A percentile compares a stretch with the other conserved stretches of the same genome.
phyloP scores from a whole-genome alignment of 306 rosid genomes.

The Prunus persica region DNA sequence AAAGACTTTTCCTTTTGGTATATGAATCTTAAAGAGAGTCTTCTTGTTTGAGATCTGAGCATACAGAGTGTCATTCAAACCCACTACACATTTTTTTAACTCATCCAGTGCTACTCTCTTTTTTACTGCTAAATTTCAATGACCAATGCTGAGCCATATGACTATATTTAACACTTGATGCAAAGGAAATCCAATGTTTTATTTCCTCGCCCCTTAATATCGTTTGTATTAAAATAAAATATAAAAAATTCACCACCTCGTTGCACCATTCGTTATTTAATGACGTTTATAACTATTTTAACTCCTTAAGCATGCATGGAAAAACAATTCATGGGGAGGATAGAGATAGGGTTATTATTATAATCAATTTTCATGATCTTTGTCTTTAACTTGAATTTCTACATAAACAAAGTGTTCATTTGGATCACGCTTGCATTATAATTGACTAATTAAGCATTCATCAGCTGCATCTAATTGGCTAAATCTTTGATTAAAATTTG shows the following conservation, averaged over 20 bases:
- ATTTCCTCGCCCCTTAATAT: too few species aligned
- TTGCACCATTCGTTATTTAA: not conserved
- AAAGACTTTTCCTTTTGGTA: constrained; percentile 40
- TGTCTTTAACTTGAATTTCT: not conserved
- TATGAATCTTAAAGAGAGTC: constrained; percentile 40
- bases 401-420: not conserved
- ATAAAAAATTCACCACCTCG: not conserved
- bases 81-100: constrained; percentile 29
- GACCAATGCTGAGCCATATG: constrained; percentile 29
- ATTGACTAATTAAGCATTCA: not conserved
- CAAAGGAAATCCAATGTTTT: too few species aligned
- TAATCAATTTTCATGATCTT: not conserved
- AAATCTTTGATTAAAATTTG: not conserved
- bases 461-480: not conserved
- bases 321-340: not conserved
- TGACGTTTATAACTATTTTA: not conserved
- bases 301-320: not conserved
- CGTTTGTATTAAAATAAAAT: too few species aligned
- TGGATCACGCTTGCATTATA: not conserved
- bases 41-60: constrained; percentile 86
- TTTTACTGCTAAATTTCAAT: constrained; percentile 22
- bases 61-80: constrained; percentile 46
- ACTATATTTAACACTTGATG: not conserved
- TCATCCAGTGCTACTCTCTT: constrained; percentile 22
- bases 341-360: not conserved